Evolutionary conservation across 208 protist species (phyloP), one percentile per base, ranked within the genome.

Genomic region (Leishmania arabica): DNA sequence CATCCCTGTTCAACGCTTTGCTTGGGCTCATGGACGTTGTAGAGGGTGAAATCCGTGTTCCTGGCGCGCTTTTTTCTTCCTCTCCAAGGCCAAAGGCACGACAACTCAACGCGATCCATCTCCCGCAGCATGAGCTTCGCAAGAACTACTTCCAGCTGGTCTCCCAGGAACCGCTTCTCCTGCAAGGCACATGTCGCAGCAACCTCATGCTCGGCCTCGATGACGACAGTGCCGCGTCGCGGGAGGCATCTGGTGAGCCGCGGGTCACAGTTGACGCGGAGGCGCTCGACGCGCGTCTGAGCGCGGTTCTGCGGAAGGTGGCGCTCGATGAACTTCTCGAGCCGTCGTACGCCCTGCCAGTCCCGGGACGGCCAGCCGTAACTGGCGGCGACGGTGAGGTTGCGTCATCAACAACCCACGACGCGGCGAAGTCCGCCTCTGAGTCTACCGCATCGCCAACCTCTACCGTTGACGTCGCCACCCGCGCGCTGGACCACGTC

Each of bases 81-180:
- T 82, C 75, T 60, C 65, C 69, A n/a, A 51, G 27, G 71, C 60
- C 66, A 27, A 17, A 53, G 37, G 70, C 82, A 53, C 34, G 53
- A 37, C 77, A 81, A 47, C 19, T 85, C 51, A 85, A 85, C 72
- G 77, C 82, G 37, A 58, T 85, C 0, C 40, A 70, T 15, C 76
- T 85, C 31, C 53, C 76, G 7, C 82, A 75, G 77, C 81, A 73
- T 60, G 78, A 47, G n/a, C 82, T 99, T 37, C 92, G 99, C 45
- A 89, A 82, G 66, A 58, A 80, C 42, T 91, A 90, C 65, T 93
- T 99, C 42, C 82, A 96, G 64, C 99, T 99, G 62, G 99, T 99
- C 79, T 99, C 99, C 31, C 99, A 99, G 92, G 98, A 99, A 79
- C 98, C 99, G 42, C 82, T 99, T 37, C 86, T 99, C 42, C 97